phyloP scores from a whole-genome alignment of 2,329 filamentous ascomycete genomes.

The Phyllosticta ampelicida region DNA sequence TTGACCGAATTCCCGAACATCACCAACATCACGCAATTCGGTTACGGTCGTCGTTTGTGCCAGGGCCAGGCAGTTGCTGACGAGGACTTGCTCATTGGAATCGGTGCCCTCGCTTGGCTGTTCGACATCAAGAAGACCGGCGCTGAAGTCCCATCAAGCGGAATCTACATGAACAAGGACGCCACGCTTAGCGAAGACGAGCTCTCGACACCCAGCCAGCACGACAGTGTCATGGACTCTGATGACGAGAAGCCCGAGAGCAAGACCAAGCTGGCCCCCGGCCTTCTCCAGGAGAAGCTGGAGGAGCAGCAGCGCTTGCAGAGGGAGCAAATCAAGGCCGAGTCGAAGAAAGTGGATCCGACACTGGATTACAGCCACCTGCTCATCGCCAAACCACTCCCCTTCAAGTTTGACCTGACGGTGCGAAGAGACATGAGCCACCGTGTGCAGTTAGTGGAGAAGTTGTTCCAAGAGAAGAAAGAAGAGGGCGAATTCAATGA shows the following conservation, averaged over 20 bases:
- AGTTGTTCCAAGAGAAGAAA: constrained; percentile 26
- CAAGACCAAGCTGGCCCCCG: neutral
- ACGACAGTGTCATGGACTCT: neutral
- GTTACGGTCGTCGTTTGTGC: constrained; percentile 42
- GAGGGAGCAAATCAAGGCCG: neutral
- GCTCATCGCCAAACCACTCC: constrained; percentile 36
- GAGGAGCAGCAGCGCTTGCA: constrained; percentile 3
- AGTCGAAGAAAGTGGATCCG: constrained; percentile 24
- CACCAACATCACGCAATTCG: constrained; percentile 44
- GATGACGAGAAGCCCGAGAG: neutral
- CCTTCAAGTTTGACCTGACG: constrained; percentile 32
- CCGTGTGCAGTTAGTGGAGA: constrained; percentile 23
- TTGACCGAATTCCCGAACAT: constrained; percentile 42
- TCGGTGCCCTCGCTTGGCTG: constrained; percentile 36
- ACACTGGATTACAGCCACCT: constrained; percentile 35
- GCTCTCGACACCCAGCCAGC: constrained; percentile 18
- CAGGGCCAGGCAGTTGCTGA: constrained; percentile 34
- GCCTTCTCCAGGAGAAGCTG: neutral
- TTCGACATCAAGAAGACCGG: constrained; percentile 27
- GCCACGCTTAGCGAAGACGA: constrained; percentile 27
- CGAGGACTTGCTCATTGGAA: constrained; percentile 31
- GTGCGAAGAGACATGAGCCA: constrained; percentile 21
- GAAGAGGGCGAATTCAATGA: constrained; percentile 29
- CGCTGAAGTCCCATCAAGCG: constrained; percentile 11
- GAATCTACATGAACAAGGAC: constrained; percentile 21